phyloP scores from a whole-genome alignment of 805 yeast species.

The Jamesozyma lodderae region DNA sequence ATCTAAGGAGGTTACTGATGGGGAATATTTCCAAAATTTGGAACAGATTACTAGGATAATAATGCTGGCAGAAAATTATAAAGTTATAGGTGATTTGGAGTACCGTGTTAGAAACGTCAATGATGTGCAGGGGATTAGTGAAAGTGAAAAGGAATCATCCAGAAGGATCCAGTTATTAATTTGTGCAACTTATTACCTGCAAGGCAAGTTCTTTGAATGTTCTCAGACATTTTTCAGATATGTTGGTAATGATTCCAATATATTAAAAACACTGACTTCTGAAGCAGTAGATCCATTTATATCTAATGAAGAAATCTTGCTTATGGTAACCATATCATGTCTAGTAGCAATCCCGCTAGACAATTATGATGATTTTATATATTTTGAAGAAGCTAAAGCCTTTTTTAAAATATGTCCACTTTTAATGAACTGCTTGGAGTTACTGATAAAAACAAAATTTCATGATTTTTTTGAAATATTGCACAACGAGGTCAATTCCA shows the following conservation, averaged over 20 bases:
- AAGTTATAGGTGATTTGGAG: conserved; percentile 20
- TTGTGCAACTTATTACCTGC: conserved; percentile 13
- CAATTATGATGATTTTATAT: conserved; percentile 19
- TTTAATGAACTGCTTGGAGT: conserved; percentile 11
- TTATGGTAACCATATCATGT: conserved; percentile 18
- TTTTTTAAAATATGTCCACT: conserved; percentile 10
- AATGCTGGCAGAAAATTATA: conserved; percentile 15
- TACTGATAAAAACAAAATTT: conserved; percentile 19
- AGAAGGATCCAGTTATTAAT: conserved; percentile 11
- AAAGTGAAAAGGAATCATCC: conserved; percentile 10
- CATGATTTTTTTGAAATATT: conserved; percentile 19
- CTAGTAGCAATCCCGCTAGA: conserved; percentile 24
- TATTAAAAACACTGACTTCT: conserved; percentile 2
- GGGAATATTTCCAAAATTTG: conserved; percentile 10
- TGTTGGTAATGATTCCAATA: conserved; percentile 9
- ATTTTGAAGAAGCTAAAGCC: conserved; percentile 12
- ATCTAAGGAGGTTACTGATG: conserved; percentile 4
- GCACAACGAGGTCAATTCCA: conserved; percentile 13
- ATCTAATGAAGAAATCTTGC: conserved; percentile 14
- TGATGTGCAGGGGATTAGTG: not conserved
- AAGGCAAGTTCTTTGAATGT: conserved; percentile 20
- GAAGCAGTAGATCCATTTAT: conserved; percentile 7
- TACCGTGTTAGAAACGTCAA: conserved; percentile 10
- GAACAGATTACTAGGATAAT: conserved; percentile 13
- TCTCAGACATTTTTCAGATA: conserved; percentile 13